Base-by-base conservation (phyloP, 148 eudicot genomes). In the Gaultheria prostrata region DNA sequence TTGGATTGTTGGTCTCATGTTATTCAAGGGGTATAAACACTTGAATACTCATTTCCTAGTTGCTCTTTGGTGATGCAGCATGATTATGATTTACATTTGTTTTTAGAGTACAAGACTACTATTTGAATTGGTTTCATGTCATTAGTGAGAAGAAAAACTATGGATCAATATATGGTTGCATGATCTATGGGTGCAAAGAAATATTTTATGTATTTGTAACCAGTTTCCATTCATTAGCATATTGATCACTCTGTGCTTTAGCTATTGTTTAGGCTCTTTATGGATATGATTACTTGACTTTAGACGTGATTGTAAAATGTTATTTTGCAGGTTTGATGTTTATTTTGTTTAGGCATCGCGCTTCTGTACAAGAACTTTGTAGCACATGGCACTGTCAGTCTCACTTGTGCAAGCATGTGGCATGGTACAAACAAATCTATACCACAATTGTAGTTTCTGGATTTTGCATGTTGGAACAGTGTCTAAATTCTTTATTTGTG, bases 341-440 rank as follows among this genome's bases (percentile, higher is more conserved):
- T 21, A 51, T 81, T 43, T 48, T 35, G 11, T 81, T 48, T 43
- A 18, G 61, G 54, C 81, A 67, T 39, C 63, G 6, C 20, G 43
- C 56, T 49, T 76, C 53, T 10, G 26, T 76, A 83, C 39, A 73
- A 51, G 81, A 73, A 72, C 73, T 76, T 53, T 63, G 70, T 79
- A 82, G 83, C 86, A 84, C 33, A 89, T 90, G 94, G 88, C 80
- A 74, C 61, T 87, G 80, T 73, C 86, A 30, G 57, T 80, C 71
- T 85, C 67, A 18, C 67, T 49, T 79, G 75, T 86, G 84, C 88
- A 90, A 74, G 81, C 89, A 33, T 85, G 89, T 85, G 85, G 85
- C 63, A 87, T 88, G 91, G 94, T 90, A 88, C 54, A 21, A 57
- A 46, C 63, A 21, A 79, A 48, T 73, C 10, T n/a, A 46, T 32